phyloP scores from a whole-genome alignment of 768 basidiomycete genomes.

The Tephrocybe sp. region DNA sequence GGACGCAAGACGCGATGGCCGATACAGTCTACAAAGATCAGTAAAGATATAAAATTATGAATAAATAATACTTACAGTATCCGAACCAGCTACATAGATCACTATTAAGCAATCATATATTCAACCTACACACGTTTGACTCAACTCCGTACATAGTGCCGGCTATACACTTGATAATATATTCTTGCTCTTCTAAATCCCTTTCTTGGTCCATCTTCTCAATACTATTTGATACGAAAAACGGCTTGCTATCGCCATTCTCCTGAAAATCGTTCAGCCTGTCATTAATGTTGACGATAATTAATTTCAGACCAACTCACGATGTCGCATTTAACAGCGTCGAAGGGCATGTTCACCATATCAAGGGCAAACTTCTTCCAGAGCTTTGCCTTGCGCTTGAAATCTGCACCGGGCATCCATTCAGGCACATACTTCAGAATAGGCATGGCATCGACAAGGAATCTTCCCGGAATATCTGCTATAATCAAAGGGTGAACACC shows the following conservation, averaged over 20 bases:
- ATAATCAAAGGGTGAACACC: too few relatives aligned
- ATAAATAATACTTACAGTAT: too few relatives aligned
- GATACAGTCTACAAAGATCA: constrained; percentile 31
- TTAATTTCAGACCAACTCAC: constrained; percentile 15
- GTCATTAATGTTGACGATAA: background rate
- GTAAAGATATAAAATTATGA: too few relatives aligned
- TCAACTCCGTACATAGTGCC: constrained; percentile 26
- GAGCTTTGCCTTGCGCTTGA: too few relatives aligned
- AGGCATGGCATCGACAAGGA: constrained; percentile 37
- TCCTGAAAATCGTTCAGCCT: too few relatives aligned
- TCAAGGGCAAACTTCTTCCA: too few relatives aligned
- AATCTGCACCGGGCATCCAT: constrained; percentile 36
- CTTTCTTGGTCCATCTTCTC: constrained; percentile 17
- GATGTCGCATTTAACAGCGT: constrained; percentile 14
- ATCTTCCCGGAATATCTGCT: constrained; percentile 27
- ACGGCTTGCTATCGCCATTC: constrained; percentile 19
- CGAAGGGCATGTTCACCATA: constrained; percentile 31
- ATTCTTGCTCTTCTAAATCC: too few relatives aligned
- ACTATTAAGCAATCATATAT: too few relatives aligned
- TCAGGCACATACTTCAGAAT: constrained; percentile 32
- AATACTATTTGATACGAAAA: constrained; percentile 19
- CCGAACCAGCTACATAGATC: too few relatives aligned
- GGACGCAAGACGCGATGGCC: too few relatives aligned
- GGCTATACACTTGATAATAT: constrained; percentile 21
- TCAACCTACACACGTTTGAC: too few relatives aligned